phyloP scores from a whole-genome alignment of 73 alveolate genomes.

The Paraurostyla sp. region DNA sequence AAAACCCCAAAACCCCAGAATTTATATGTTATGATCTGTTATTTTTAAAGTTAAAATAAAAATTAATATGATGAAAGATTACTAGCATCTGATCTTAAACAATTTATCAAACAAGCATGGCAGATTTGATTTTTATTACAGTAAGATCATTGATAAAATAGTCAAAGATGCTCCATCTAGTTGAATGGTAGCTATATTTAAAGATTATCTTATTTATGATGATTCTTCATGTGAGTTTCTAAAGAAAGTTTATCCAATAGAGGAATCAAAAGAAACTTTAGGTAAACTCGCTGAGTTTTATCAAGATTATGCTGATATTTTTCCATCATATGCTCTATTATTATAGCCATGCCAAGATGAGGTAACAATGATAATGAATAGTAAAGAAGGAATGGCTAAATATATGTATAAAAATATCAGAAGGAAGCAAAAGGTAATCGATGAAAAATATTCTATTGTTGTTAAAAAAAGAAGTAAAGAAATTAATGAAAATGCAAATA shows the following conservation, averaged over 20 bases:
- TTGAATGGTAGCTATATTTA: slow-evolving; percentile 34
- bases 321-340: slow-evolving; percentile 44
- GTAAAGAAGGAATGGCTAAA: slow-evolving; percentile 43
- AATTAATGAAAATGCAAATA: not conserved
- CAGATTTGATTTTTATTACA: slow-evolving; percentile 28
- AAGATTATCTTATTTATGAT: slow-evolving; percentile 41
- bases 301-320: slow-evolving; percentile 17
- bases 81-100: not conserved
- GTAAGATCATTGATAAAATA: not conserved
- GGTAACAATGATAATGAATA: not conserved
- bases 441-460: slow-evolving; percentile 20
- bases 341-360: slow-evolving; percentile 39
- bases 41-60: not conserved
- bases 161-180: slow-evolving; percentile 5
- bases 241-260: not conserved
- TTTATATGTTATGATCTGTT: not conserved
- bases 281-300: slow-evolving; percentile 9
- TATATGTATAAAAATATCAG: slow-evolving; percentile 43
- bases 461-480: not conserved
- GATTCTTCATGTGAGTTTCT: slow-evolving; percentile 50
- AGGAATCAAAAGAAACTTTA: not conserved
- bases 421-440: slow-evolving; percentile 27
- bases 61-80: not conserved
- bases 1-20: slow-evolving; percentile 26
- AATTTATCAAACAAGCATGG: slow-evolving; percentile 39